These are phyloP conservation scores for Agaricus blazei DNA, from an alignment of 768 basidiomycete genomes.

Conservation along the genomic window DNA sequence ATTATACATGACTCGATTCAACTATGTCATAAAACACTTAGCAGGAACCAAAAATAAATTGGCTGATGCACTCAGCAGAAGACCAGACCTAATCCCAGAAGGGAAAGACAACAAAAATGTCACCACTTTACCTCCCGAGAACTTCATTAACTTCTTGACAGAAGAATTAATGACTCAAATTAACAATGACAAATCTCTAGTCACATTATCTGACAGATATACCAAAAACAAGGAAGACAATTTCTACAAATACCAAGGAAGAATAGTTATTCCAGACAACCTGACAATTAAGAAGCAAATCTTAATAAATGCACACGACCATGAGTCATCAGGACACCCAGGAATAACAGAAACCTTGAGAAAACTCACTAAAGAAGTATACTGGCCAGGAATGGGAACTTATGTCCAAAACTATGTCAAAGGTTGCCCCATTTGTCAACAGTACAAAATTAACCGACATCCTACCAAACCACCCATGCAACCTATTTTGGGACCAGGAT, in stretches of 20 bases:
- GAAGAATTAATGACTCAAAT: no score
- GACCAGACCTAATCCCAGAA: no score
- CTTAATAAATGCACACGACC: slow-evolving; percentile 2
- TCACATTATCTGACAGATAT: no score
- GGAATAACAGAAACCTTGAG: slow-evolving; percentile 6
- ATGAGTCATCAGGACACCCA: slow-evolving; percentile 12
- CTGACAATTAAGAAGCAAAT: not conserved
- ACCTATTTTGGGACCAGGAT: slow-evolving; percentile 8
- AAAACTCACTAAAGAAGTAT: slow-evolving; percentile 9
- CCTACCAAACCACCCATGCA: slow-evolving; percentile 10
- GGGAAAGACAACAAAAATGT: no score
- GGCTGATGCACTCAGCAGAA: no score
- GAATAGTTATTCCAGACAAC: slow-evolving; percentile 4
- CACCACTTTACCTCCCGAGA: no score
- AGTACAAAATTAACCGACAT: slow-evolving; percentile 10
- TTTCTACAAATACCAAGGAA: no score
- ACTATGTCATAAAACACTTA: no score
- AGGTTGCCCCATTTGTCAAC: slow-evolving; percentile 18
- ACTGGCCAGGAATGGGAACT: slow-evolving; percentile 17
- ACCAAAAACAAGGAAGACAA: no score
- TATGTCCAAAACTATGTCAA: slow-evolving; percentile 17
- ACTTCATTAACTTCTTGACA: no score
- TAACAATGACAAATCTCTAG: no score
- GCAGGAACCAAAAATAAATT: not conserved
- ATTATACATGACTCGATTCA: no score